Percentiles rank a stretch among this genome's conserved stretches.
Evolutionary conservation across 805 yeast species (phyloP).

Genomic region (Isabelozyma heimii): DNA sequence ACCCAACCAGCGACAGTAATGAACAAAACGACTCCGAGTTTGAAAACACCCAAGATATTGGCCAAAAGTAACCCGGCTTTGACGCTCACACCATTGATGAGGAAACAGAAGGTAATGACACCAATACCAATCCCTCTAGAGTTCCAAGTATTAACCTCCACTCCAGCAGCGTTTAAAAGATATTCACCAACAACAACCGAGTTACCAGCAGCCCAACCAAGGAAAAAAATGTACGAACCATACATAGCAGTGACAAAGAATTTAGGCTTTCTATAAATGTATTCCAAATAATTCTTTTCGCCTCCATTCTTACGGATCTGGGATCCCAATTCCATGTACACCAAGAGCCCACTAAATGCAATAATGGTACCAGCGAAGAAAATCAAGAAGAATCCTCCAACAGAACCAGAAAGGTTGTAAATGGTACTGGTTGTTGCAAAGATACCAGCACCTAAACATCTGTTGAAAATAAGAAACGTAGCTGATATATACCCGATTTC

Average conservation of each 20-base stretch:
- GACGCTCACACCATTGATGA: constrained; percentile 59
- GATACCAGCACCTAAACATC: constrained; percentile 75
- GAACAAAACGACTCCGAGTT: constrained; percentile 65
- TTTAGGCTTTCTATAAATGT: constrained; percentile 63
- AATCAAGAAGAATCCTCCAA: constrained; percentile 66
- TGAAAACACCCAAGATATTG: constrained; percentile 64
- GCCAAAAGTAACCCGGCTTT: constrained; percentile 67
- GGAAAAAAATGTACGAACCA: constrained; percentile 68
- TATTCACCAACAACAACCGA: constrained; percentile 79
- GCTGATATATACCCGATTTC: constrained; percentile 46
- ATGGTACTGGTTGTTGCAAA: constrained; percentile 68
- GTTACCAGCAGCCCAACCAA: constrained; percentile 87
- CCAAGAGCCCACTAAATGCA: constrained; percentile 54
- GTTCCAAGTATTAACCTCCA: constrained; percentile 68
- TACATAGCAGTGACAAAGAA: constrained; percentile 61
- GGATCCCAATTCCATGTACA: constrained; percentile 78
- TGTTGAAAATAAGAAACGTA: constrained; percentile 53
- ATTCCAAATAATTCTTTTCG: constrained; percentile 78
- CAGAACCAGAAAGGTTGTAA: constrained; percentile 59
- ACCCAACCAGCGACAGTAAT: constrained; percentile 82
- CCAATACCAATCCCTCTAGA: constrained; percentile 76
- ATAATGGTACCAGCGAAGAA: constrained; percentile 77
- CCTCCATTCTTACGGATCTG: constrained; percentile 82
- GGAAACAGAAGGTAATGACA: constrained; percentile 66
- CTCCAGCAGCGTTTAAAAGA: constrained; percentile 70